Percentiles rank a stretch among this genome's conserved stretches.
Conservation (phyloP, 2,329 filamentous ascomycete species). For the Ceratocystis huliohia region DNA sequence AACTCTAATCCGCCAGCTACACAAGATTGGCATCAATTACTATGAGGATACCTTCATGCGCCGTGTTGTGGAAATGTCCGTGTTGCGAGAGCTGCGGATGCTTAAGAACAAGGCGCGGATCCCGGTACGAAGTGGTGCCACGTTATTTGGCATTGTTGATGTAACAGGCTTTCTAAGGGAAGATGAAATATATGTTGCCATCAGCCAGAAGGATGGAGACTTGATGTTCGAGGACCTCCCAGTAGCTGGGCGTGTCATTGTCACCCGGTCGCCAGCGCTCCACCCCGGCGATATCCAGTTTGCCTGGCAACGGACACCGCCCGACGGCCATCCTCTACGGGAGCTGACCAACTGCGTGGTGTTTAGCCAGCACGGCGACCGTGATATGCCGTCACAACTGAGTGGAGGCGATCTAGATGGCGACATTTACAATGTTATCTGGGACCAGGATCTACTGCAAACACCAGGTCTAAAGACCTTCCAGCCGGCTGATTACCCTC, state of each 20-base stretch:
- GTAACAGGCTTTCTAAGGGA: slow-evolving; percentile 58
- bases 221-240: slow-evolving; percentile 6
- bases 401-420: slow-evolving; percentile 77
- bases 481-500: slow-evolving; percentile 58
- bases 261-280: slow-evolving; percentile 69
- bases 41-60: slow-evolving; percentile 55
- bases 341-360: slow-evolving; percentile 60
- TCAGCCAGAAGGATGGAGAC: slow-evolving; percentile 27
- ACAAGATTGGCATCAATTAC: slow-evolving; percentile 50
- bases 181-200: slow-evolving; percentile 55
- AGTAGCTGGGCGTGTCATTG: slow-evolving; percentile 36
- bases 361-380: slow-evolving; percentile 56
- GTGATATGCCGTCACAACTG: slow-evolving; percentile 66
- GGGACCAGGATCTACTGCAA: slow-evolving; percentile 41
- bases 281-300: slow-evolving; percentile 71
- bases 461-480: slow-evolving; percentile 26
- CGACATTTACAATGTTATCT: slow-evolving; percentile 71
- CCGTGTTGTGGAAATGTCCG: slow-evolving; percentile 54
- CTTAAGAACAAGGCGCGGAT: slow-evolving; percentile 72
- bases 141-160: slow-evolving; percentile 73
- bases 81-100: slow-evolving; percentile 57
- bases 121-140: slow-evolving; percentile 55
- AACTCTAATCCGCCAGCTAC: slow-evolving; percentile 47
- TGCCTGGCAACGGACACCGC: slow-evolving; percentile 49
- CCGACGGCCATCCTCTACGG: slow-evolving; percentile 44